Evolutionary conservation across 495 filamentous ascomycete species (phyloP).

Genomic region (Choiromyces venosus): DNA sequence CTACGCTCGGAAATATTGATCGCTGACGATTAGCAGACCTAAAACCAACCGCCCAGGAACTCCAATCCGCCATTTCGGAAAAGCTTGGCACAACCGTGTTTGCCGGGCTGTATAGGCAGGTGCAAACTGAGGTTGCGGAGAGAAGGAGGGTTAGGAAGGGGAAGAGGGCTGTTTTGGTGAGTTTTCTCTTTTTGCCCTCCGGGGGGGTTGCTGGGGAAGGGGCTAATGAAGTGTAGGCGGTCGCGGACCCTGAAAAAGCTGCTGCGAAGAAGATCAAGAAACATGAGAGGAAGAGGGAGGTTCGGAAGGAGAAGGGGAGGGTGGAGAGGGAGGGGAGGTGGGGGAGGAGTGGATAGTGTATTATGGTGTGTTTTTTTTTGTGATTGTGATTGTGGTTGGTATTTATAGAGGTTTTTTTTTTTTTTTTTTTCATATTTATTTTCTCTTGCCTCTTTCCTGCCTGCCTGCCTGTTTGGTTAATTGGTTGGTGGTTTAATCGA

Average conservation of each 20-base stretch:
- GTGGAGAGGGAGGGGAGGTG: constrained; percentile 65
- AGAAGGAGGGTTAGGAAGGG: constrained; percentile 64
- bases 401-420: not conserved
- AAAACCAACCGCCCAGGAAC: constrained; percentile 60
- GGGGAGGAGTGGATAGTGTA: constrained; percentile 44
- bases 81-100: constrained; percentile 78
- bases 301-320: constrained; percentile 67
- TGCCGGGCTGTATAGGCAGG: constrained; percentile 59
- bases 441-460: too few species aligned
- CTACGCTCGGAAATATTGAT: constrained; percentile 52
- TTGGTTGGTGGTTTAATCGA: not conserved
- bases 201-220: not conserved
- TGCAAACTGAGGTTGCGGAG: constrained; percentile 57
- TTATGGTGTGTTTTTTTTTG: not conserved
- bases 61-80: constrained; percentile 70
- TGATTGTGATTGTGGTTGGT: not conserved
- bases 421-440: not conserved
- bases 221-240: constrained; percentile 46
- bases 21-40: constrained; percentile 62
- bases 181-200: not conserved
- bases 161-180: constrained; percentile 73
- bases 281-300: constrained; percentile 76
- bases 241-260: constrained; percentile 70
- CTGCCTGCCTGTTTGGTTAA: too few species aligned
- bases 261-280: constrained; percentile 76